Evolutionary conservation across 106 monocot species (phyloP).

Genomic region (Hemerocallis citrina): DNA sequence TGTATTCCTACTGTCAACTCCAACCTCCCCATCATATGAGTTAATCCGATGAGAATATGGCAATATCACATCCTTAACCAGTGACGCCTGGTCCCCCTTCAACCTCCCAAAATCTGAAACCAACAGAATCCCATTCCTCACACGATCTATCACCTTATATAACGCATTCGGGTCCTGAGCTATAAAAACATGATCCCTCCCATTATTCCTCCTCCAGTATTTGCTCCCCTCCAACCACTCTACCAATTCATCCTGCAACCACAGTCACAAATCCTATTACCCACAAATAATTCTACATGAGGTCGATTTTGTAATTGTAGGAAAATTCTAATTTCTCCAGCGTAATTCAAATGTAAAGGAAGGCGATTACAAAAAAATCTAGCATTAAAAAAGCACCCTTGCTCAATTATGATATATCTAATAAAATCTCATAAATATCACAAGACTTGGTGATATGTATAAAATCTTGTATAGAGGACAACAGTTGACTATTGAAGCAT

Average conservation of each 20-base stretch:
- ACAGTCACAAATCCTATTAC: neutral
- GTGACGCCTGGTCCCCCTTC: slow-evolving; percentile 53
- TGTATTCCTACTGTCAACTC: slow-evolving; percentile 39
- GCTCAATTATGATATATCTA: too few relatives aligned
- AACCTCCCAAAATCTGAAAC: slow-evolving; percentile 82
- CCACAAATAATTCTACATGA: neutral
- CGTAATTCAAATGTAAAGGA: too few relatives aligned
- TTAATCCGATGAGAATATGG: slow-evolving; percentile 86
- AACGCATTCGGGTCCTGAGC: slow-evolving; percentile 87
- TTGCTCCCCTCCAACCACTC: slow-evolving; percentile 65
- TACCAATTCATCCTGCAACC: slow-evolving; percentile 73
- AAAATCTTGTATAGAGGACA: too few relatives aligned
- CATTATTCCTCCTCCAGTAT: slow-evolving; percentile 63
- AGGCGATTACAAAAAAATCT: too few relatives aligned
- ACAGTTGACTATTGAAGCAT: too few relatives aligned
- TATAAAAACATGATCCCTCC: slow-evolving; percentile 81
- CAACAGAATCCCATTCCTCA: slow-evolving; percentile 53
- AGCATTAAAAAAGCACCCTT: too few relatives aligned
- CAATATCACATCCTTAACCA: slow-evolving; percentile 79
- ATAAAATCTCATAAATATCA: too few relatives aligned
- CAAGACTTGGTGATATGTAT: too few relatives aligned
- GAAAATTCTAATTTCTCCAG: neutral
- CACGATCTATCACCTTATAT: slow-evolving; percentile 54
- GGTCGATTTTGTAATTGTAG: neutral
- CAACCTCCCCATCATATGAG: slow-evolving; percentile 48